These are phyloP conservation scores for Penicillium verrucosum DNA, from an alignment of 2,329 filamentous ascomycete species.

Conservation along the genomic window DNA sequence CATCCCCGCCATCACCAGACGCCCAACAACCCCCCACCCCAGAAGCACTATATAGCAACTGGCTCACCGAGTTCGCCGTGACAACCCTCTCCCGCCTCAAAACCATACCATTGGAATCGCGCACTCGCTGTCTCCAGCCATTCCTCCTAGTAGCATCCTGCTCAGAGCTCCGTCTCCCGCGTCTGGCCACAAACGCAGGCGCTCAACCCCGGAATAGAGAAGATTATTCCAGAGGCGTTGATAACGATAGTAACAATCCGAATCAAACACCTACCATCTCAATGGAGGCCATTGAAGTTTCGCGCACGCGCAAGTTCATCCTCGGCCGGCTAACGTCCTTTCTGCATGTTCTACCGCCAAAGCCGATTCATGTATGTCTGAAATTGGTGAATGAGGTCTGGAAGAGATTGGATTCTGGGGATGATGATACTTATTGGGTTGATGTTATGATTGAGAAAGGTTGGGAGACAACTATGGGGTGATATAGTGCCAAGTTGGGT, in stretches of 20 bases:
- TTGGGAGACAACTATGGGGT: slow-evolving; percentile 55
- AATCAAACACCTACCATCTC: slow-evolving; percentile 29
- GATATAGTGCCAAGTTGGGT: background rate
- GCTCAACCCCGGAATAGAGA: background rate
- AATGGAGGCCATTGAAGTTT: slow-evolving; percentile 46
- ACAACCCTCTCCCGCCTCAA: slow-evolving; percentile 51
- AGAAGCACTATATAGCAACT: slow-evolving; percentile 30
- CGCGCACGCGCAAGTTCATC: slow-evolving; percentile 48
- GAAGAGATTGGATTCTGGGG: slow-evolving; percentile 50
- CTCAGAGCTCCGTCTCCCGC: slow-evolving; percentile 50
- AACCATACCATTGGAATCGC: slow-evolving; percentile 51
- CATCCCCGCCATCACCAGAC: background rate
- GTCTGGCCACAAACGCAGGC: slow-evolving; percentile 19
- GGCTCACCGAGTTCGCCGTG: slow-evolving; percentile 52
- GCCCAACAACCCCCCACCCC: slow-evolving; percentile 1
- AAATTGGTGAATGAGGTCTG: slow-evolving; percentile 54
- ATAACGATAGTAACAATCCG: slow-evolving; percentile 25
- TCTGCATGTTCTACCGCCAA: slow-evolving; percentile 49
- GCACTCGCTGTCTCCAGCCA: slow-evolving; percentile 54
- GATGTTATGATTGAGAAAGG: slow-evolving; percentile 57
- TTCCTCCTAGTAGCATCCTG: slow-evolving; percentile 51
- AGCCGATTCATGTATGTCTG: slow-evolving; percentile 51
- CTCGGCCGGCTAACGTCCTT: slow-evolving; percentile 48
- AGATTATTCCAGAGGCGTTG: background rate
- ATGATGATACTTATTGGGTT: slow-evolving; percentile 51